Conservation (phyloP, 306 rosid genomes). For the Vigna unguiculata region DNA sequence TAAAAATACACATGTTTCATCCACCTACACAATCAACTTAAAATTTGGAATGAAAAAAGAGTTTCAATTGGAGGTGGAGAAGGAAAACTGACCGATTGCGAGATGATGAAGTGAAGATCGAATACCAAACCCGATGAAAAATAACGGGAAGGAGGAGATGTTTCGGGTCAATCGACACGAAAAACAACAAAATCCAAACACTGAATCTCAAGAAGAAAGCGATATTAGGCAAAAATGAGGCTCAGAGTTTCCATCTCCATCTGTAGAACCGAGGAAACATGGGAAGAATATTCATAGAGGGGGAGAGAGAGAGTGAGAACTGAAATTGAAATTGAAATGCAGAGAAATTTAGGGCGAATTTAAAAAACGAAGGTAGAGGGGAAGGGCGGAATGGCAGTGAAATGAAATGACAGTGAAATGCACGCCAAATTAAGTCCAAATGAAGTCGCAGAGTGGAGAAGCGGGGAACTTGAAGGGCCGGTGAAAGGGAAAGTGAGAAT, state of each 20-base stretch:
- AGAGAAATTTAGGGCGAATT: constrained; percentile 57
- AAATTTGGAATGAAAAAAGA: constrained; percentile 3
- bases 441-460: constrained; percentile 43
- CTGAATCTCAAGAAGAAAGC: constrained; percentile 15
- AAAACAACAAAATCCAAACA: constrained; percentile 21
- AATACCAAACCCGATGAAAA: constrained; percentile 43
- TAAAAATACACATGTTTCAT: background rate
- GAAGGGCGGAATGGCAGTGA: constrained; percentile 41
- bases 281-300: constrained; percentile 31
- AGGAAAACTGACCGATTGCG: constrained; percentile 54
- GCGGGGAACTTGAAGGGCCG: constrained; percentile 46
- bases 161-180: constrained; percentile 37
- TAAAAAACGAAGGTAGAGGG: constrained; percentile 37
- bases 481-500: constrained; percentile 12
- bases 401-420: constrained; percentile 66
- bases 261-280: constrained; percentile 57
- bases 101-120: constrained; percentile 47
- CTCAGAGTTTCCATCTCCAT: constrained; percentile 61
- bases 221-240: constrained; percentile 34
- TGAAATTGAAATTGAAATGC: constrained; percentile 54
- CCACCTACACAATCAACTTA: background rate
- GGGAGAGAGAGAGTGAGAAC: constrained; percentile 54
- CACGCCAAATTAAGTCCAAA: constrained; percentile 75
- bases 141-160: background rate
- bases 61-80: background rate